phyloP scores from a whole-genome alignment of 352 stramenopile genomes.

The Aphanomyces stellatus region DNA sequence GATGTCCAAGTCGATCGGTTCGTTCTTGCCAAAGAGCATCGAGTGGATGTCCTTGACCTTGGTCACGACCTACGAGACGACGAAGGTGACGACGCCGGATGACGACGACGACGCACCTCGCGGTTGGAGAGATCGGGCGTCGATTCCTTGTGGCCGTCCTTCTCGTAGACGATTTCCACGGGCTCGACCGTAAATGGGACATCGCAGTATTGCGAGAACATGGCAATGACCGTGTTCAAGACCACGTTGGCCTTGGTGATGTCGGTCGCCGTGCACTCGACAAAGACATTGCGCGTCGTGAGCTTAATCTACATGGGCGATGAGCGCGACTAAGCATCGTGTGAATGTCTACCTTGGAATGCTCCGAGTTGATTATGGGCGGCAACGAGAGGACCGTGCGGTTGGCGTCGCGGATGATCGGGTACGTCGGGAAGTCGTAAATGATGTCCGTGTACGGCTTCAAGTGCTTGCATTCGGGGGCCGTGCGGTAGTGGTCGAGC shows the following conservation, averaged over 20 bases:
- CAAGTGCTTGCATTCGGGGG: conserved; percentile 94
- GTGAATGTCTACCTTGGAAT: conserved; percentile 66
- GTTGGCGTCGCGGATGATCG: conserved; percentile 94
- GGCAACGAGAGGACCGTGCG: conserved; percentile 95
- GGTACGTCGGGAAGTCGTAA: conserved; percentile 97
- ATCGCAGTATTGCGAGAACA: conserved; percentile 99
- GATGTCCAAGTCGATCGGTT: conserved; percentile 74
- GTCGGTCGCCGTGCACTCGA: conserved; percentile 99
- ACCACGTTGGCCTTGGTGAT: conserved; percentile 99
- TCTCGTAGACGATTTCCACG: conserved; percentile 95
- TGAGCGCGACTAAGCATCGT: not conserved
- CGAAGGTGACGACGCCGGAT: not conserved
- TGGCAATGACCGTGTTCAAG: conserved; percentile 98
- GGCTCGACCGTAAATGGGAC: conserved; percentile 95
- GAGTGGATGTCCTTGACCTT: conserved; percentile 82
- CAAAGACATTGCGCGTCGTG: conserved; percentile 98
- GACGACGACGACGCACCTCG: conserved; percentile 27
- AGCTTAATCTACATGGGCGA: conserved; percentile 80
- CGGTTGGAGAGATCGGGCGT: conserved; percentile 92
- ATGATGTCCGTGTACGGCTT: conserved; percentile 99
- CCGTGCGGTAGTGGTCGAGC: conserved; percentile 94
- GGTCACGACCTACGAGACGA: conserved; percentile 44
- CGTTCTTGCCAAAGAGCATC: conserved; percentile 76
- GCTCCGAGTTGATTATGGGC: conserved; percentile 98
- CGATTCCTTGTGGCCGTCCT: conserved; percentile 66